Base-by-base conservation (phyloP, 1,284 basidiomycete species). In the Vanrija sp. region DNA sequence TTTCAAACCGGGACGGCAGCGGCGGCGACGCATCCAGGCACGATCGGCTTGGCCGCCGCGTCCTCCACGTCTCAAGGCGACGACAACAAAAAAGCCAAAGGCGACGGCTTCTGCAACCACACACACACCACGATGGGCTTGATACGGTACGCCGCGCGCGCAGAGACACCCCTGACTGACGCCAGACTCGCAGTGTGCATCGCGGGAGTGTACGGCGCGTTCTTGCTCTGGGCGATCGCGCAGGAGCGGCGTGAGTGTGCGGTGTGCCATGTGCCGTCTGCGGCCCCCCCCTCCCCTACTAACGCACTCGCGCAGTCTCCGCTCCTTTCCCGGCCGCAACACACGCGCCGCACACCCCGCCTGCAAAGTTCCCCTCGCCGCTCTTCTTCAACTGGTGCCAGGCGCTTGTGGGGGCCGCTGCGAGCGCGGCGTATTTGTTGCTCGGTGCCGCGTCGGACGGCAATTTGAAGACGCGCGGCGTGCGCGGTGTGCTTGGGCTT, bases 311-410 rank as follows among this genome's bases (percentile, higher is more conserved):
- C 28, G 28, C 50, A 91, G 89, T 93, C 58, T 90, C 90, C 18
- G 86, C 88, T 44, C 90, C 90, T 10, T 92, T 92, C 78, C 80
- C 84, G 56, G 83, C 86, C 60, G 56, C 65, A 18, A 58, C 65
- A 0, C 62, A 68, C 45, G 58, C 60, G 25, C 51, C 58, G 40
- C 50, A 49, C 55, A 34, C 49, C n/a, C 45, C 55, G 40, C 51
- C 65, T 51, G 34, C 51, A 65, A 89, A 87, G 75, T 96, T 96
- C 80, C 85, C 86, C 65, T 93, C 89, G 0, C 85, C 91, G 1
- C 79, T 95, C 19, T 88, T 95, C 71, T 83, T 97, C 76, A 89
- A 89, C 61, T 91, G 87, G 34, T 85, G 85, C 54, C 94, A 98
- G 76, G 91, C 91, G 62, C 79, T 85, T 38, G 83, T 93, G 34